Evolutionary conservation across 1,284 basidiomycete genomes (phyloP).

Genomic region (Cutaneotrichosporon curvatum): DNA sequence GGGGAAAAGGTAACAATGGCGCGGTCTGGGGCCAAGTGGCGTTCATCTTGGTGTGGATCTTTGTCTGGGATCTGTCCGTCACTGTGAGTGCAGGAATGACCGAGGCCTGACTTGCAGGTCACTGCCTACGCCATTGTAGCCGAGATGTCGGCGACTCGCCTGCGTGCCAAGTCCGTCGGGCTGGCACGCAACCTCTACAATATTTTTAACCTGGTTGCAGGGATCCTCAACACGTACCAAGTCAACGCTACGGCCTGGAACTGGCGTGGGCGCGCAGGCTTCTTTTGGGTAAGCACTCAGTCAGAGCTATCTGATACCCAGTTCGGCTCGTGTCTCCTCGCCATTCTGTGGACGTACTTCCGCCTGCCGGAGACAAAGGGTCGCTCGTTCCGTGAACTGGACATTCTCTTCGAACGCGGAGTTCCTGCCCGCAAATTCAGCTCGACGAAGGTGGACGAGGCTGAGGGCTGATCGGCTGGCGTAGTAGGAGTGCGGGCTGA

Average conservation of each 20-base stretch:
- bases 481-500: no score
- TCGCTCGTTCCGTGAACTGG: conserved; percentile 41
- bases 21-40: conserved; percentile 15
- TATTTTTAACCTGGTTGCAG: conserved; percentile 16
- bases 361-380: conserved; percentile 44
- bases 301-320: no score
- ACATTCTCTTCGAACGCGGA: conserved; percentile 32
- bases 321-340: conserved; percentile 27
- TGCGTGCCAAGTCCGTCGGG: conserved; percentile 50
- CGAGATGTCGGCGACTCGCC: conserved; percentile 45
- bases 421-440: conserved; percentile 5
- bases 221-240: conserved; percentile 17
- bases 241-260: conserved; percentile 20
- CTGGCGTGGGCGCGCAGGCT: conserved; percentile 24
- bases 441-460: not conserved
- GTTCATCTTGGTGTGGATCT: conserved; percentile 23
- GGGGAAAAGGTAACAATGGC: not conserved
- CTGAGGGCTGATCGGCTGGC: not conserved
- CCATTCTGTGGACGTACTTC: conserved; percentile 28
- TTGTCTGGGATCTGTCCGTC: conserved; percentile 26
- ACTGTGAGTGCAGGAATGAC: conserved; percentile 6
- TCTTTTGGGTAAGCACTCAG: conserved; percentile 36
- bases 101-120: no score
- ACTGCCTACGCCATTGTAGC: conserved; percentile 42
- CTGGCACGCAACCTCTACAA: conserved; percentile 48